Evolutionary conservation across 306 rosid genomes (phyloP), one percentile per base, ranked within the genome.

Genomic region (Malus fusca): DNA sequence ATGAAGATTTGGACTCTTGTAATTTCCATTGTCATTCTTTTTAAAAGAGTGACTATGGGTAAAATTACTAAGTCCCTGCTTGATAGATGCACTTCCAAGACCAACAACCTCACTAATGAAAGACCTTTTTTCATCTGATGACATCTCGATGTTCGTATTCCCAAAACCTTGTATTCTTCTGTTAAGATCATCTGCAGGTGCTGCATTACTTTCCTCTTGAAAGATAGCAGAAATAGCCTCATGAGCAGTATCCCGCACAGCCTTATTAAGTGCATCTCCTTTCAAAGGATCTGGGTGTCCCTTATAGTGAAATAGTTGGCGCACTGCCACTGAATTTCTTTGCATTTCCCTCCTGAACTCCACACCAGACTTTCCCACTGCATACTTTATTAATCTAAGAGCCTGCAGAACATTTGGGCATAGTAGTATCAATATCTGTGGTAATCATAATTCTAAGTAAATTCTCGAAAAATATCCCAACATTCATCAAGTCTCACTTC

Each of bases 311-410:
- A 92, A 71, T 80, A 96, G 82, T 73, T 89, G 96, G 46, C 98
- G 96, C 84, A 92, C 86, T 2, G 93, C 93, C 58, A 85, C 98
- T 42, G 98, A 92, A 80, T 90, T 91, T 86, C 98, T 92, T 85
- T 96, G 99, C 96, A 96, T 90, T 87, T 96, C 99, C 84, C 97
- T 96, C 87, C 96, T 85, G 82, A 96, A 96, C 86, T 96, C 99
- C 56, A 84, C 92, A 79, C 99, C 99, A 67, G 99, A 92, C 83
- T 96, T 96, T 37, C 88, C 98, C 83, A 96, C 92, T 1, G 83
- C 74, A 73, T 96, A 96, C 80, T 92, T 96, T 60, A 92, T 96
- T 93, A 96, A 89, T 77, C 99, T 89, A 46, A 96, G 82, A 76
- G 97, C 93, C 98, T 96, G 91, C 74, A 72, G 19, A 74, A 76